These are phyloP conservation scores for Pugionium cornutum DNA, from an alignment of 345 rosid species.

Conservation along the genomic window DNA sequence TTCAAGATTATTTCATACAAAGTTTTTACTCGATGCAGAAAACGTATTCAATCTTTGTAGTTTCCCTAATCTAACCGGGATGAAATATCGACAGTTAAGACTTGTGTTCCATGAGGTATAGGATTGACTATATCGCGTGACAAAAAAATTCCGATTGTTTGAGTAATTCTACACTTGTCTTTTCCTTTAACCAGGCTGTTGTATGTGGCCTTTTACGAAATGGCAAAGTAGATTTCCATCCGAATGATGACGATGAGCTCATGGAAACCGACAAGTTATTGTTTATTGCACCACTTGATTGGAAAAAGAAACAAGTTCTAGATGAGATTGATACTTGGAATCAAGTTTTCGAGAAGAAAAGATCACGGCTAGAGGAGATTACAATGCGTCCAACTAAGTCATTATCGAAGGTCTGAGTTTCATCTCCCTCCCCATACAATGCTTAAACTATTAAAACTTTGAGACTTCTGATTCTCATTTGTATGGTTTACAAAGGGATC, in stretches of 20 bases:
- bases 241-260: slow-evolving; percentile 73
- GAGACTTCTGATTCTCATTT: slow-evolving; percentile 15
- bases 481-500: slow-evolving; percentile 55
- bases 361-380: slow-evolving; percentile 50
- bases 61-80: slow-evolving; percentile 72
- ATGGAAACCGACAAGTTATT: slow-evolving; percentile 76
- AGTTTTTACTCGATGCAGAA: slow-evolving; percentile 59
- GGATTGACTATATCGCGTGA: slow-evolving; percentile 12
- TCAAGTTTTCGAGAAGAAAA: slow-evolving; percentile 51
- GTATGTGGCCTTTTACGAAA: slow-evolving; percentile 83
- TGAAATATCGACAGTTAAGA: slow-evolving; percentile 66
- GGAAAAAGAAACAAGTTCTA: slow-evolving; percentile 50
- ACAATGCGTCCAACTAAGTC: slow-evolving; percentile 52
- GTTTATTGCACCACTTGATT: slow-evolving; percentile 77
- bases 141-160: slow-evolving; percentile 1
- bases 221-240: slow-evolving; percentile 82
- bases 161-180: slow-evolving; percentile 11
- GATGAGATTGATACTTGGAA: slow-evolving; percentile 41
- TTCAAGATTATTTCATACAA: slow-evolving; percentile 33
- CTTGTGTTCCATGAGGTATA: slow-evolving; percentile 73
- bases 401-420: slow-evolving; percentile 69
- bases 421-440: neutral
- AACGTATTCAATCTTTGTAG: slow-evolving; percentile 82
- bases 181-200: slow-evolving; percentile 58
- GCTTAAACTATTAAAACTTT: neutral